phyloP scores from a whole-genome alignment of 1,284 basidiomycete genomes.

The Xerocomus minutiporus region DNA sequence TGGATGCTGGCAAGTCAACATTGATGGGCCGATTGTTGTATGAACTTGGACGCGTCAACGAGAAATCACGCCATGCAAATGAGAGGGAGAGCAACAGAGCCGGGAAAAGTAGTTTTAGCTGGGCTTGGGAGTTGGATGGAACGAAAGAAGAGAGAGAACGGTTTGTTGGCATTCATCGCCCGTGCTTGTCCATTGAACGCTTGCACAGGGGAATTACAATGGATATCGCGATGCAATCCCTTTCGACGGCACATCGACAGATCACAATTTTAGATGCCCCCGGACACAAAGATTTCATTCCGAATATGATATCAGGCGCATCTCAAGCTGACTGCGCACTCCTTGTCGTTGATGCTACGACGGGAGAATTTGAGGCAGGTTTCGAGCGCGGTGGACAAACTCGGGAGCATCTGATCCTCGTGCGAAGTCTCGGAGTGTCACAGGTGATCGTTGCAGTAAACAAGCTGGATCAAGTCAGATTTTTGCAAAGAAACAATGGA shows the following conservation, averaged over 20 bases:
- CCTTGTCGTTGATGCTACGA: slow-evolving; percentile 89
- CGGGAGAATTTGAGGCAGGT: slow-evolving; percentile 93
- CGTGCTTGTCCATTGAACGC: slow-evolving; percentile 3
- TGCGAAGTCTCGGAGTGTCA: slow-evolving; percentile 90
- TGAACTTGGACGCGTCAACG: slow-evolving; percentile 84
- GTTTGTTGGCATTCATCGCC: slow-evolving; percentile 42
- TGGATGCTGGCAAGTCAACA: slow-evolving; percentile 98
- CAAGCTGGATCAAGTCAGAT: slow-evolving; percentile 83
- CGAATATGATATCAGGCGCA: slow-evolving; percentile 99
- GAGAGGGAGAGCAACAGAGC: slow-evolving; percentile 88
- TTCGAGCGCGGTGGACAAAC: slow-evolving; percentile 95
- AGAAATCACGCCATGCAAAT: slow-evolving; percentile 81
- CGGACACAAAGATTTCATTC: slow-evolving; percentile 96
- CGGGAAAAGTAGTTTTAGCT: slow-evolving; percentile 94
- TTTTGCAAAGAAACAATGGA: neutral
- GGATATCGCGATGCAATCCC: slow-evolving; percentile 87
- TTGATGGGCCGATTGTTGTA: slow-evolving; percentile 93
- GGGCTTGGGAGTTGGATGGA: slow-evolving; percentile 97
- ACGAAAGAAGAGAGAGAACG: slow-evolving; percentile 89
- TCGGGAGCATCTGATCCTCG: slow-evolving; percentile 91
- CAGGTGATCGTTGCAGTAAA: slow-evolving; percentile 93
- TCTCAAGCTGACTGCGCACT: slow-evolving; percentile 95
- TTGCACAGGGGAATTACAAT: slow-evolving; percentile 86
- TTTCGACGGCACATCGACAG: slow-evolving; percentile 72
- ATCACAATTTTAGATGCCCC: slow-evolving; percentile 96